Evolutionary conservation across 2,329 filamentous ascomycete genomes (phyloP).

Genomic region (Fusarium longipes): DNA sequence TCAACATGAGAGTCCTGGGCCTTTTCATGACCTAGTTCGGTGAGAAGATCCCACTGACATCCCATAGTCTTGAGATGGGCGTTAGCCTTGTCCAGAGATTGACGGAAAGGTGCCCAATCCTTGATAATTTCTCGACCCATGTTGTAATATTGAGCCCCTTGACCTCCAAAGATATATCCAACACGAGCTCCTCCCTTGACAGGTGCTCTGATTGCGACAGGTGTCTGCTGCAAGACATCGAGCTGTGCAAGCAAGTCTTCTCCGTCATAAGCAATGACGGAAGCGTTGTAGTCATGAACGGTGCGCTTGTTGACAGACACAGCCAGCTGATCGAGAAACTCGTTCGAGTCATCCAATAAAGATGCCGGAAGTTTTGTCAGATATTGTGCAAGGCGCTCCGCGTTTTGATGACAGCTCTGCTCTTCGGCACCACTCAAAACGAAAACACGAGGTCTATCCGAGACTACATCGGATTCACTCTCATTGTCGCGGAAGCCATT

Average conservation of each 20-base stretch:
- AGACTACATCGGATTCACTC: not conserved
- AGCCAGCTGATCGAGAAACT: not conserved
- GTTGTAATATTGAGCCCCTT: slow-evolving; percentile 52
- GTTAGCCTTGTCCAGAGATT: slow-evolving; percentile 5
- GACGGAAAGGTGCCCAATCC: not conserved
- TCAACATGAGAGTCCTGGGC: slow-evolving; percentile 36
- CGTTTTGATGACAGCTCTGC: slow-evolving; percentile 27
- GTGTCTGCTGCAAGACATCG: not conserved
- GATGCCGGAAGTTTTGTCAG: not conserved
- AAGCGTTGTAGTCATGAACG: slow-evolving; percentile 20
- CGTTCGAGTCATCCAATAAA: not conserved
- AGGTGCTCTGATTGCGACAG: slow-evolving; percentile 10
- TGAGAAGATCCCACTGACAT: slow-evolving; percentile 18
- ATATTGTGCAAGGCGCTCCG: not conserved
- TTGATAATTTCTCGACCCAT: slow-evolving; percentile 51
- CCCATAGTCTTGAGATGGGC: not conserved
- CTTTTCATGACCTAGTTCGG: not conserved
- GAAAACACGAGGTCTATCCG: slow-evolving; percentile 11
- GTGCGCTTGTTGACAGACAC: not conserved
- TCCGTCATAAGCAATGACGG: slow-evolving; percentile 29
- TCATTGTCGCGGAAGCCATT: not conserved
- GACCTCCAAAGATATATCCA: slow-evolving; percentile 52
- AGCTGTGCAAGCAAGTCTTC: slow-evolving; percentile 22
- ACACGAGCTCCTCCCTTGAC: slow-evolving; percentile 17
- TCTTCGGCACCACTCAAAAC: slow-evolving; percentile 38